Conservation (phyloP, 768 basidiomycete species). For the Suillus occidentalis region DNA sequence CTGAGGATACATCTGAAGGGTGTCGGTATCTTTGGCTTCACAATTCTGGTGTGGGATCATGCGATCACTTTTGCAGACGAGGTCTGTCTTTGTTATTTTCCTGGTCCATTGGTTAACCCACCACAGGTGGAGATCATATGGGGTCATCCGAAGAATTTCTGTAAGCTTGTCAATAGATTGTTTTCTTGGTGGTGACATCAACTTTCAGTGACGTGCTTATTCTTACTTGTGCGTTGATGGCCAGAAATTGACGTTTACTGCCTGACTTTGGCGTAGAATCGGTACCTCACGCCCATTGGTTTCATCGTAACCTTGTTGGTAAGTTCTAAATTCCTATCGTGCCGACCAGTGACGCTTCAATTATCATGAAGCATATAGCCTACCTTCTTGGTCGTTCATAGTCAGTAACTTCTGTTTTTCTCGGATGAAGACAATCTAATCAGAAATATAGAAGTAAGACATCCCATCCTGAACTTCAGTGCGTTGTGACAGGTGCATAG, state of each 20-base stretch:
- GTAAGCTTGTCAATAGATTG: conserved; percentile 25
- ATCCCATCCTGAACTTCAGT: background rate
- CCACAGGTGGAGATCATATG: conserved; percentile 38
- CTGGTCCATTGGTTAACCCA: background rate
- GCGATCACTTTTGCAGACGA: conserved; percentile 39
- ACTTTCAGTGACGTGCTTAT: conserved; percentile 34
- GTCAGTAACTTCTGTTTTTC: background rate
- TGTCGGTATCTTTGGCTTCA: conserved; percentile 52
- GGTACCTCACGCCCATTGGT: conserved; percentile 62
- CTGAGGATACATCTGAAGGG: conserved; percentile 33
- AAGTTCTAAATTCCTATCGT: background rate
- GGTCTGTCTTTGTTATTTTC: conserved; percentile 20
- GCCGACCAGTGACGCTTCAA: background rate
- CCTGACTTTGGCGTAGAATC: conserved; percentile 45
- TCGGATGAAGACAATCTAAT: background rate
- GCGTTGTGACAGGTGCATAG: conserved; percentile 23
- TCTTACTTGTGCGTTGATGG: conserved; percentile 34
- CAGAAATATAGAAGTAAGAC: conserved; percentile 10
- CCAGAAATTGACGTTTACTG: background rate
- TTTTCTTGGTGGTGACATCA: background rate
- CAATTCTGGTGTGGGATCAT: conserved; percentile 51
- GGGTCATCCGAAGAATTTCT: conserved; percentile 34
- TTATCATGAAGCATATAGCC: conserved; percentile 16
- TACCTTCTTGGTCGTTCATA: conserved; percentile 15
- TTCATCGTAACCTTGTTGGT: conserved; percentile 57